Conservation (phyloP, 768 basidiomycete species). For the Leccinellum luteum region DNA sequence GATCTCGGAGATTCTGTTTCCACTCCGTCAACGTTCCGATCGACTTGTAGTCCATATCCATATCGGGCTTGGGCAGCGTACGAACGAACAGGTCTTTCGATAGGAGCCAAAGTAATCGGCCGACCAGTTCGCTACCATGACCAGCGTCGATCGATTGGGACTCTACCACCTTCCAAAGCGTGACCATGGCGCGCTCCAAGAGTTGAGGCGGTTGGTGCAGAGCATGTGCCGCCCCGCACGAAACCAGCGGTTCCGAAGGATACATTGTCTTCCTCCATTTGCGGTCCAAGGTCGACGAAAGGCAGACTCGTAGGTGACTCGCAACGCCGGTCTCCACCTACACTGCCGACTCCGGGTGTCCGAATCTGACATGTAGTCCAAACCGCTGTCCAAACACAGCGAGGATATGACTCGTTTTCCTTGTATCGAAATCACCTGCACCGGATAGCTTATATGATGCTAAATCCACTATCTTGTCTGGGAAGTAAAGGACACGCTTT, state of each 20-base stretch:
- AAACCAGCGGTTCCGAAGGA: conserved; percentile 10
- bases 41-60: not conserved
- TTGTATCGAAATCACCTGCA: not conserved
- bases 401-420: not conserved
- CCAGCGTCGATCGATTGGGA: not conserved
- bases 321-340: conserved; percentile 1
- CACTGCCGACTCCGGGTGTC: not conserved
- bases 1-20: conserved; percentile 1
- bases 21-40: not conserved
- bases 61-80: not conserved
- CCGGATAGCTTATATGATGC: not conserved
- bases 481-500: not conserved
- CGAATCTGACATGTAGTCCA: not conserved
- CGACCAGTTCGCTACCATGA: not conserved
- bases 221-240: not conserved
- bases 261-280: conserved; percentile 7
- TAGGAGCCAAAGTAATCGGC: conserved; percentile 3
- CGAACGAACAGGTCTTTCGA: conserved; percentile 3
- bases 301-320: conserved; percentile 11
- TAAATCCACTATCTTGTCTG: not conserved
- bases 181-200: not conserved
- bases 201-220: not conserved
- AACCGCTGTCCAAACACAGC: conserved; percentile 1
- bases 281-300: not conserved
- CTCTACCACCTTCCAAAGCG: not conserved